Conservation (phyloP, 2,329 filamentous ascomycete species). For the Onygena corvina region DNA sequence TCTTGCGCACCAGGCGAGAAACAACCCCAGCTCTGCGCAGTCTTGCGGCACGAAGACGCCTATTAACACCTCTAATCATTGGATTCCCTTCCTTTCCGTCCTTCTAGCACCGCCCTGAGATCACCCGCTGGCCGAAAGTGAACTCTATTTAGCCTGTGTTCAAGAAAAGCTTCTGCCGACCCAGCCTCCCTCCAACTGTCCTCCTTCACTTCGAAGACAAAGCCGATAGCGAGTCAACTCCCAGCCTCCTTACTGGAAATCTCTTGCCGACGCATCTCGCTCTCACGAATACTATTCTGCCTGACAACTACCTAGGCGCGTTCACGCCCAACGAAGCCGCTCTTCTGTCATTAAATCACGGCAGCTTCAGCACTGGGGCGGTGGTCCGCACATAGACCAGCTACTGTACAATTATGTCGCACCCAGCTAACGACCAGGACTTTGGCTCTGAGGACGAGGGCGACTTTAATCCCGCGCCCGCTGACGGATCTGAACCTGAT, state of each 20-base stretch:
- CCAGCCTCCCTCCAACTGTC: not conserved
- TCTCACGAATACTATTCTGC: no score
- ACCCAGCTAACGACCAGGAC: conserved; percentile 33
- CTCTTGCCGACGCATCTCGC: no score
- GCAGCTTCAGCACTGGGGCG: not conserved
- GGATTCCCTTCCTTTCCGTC: not conserved
- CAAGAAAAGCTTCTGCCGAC: no score
- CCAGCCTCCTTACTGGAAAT: no score
- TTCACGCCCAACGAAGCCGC: no score
- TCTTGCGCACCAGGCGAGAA: no score
- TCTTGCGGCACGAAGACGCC: not conserved
- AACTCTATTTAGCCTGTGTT: not conserved
- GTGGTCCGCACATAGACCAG: not conserved
- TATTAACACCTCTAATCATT: not conserved
- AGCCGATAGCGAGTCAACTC: no score
- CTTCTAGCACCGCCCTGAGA: not conserved
- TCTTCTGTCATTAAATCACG: no score
- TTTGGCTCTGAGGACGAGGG: conserved; percentile 56
- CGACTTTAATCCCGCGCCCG: conserved; percentile 76
- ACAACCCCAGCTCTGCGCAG: not conserved
- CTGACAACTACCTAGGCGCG: no score
- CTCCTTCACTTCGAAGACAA: not conserved
- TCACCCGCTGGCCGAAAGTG: conserved; percentile 7
- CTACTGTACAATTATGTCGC: conserved; percentile 22
- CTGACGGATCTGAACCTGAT: conserved; percentile 61